Base-by-base conservation (phyloP, 345 rosid genomes). In the Turnera subulata region DNA sequence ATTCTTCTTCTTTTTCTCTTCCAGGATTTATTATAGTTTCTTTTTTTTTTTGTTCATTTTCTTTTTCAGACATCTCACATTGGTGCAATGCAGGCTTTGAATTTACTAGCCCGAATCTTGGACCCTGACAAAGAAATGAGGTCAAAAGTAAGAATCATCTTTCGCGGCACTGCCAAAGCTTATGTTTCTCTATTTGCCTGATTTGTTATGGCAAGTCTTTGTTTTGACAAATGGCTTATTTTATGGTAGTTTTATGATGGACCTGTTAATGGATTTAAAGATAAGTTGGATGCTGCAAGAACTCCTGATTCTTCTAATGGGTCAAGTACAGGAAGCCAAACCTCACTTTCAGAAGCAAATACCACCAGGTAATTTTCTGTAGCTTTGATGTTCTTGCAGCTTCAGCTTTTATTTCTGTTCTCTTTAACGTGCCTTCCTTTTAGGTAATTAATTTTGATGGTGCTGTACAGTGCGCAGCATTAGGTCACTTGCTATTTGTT, bases 61-160 rank as follows among this genome's bases (percentile, higher is more conserved):
- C 35, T 29, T 29, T 29, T 4, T 29, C 35, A 29, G 35, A 29
- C 35, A 29, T 29, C n/a, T 29, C 35, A 46, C 25, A 44, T 26
- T 68, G 61, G 44, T 72, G 59, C 38, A 26, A 24, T 78, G 78
- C 88, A 91, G 95, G 69, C 77, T 43, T 74, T 88, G 76, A 77
- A 84, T 76, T 64, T 81, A 58, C 83, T 88, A 56, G 72, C 88
- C 20, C 82, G 85, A 63, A 72, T 88, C 46, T 78, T 91, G 35
- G 89, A 86, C 67, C 88, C 95, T 61, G 73, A 64, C 63, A 86
- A 73, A 70, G 90, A 83, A 78, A 80, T 86, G 83, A 82, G 76
- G 72, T 82, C 84, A 46, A 86, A 80, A 90, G 98, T 78, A 33
- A 22, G 44, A 23, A 49, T 35, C 53, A 48, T 63, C 61, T 48